A percentile compares a stretch with the other conserved stretches of the same genome.
Evolutionary conservation across 2,329 filamentous ascomycete genomes (phyloP).

Genomic region (Penicillium sp.): DNA sequence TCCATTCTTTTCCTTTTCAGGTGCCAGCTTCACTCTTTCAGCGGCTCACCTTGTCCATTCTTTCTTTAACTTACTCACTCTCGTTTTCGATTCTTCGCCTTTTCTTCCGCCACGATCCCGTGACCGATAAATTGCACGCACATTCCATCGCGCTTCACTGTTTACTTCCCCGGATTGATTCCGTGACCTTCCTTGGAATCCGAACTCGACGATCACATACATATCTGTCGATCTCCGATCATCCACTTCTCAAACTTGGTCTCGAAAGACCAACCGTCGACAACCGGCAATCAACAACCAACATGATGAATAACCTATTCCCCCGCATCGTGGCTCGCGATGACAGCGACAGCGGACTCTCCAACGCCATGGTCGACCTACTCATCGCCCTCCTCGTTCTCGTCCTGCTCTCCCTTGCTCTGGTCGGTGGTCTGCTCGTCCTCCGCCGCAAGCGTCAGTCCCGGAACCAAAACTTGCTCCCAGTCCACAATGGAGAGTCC

Average conservation of each 20-base stretch:
- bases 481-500: constrained; percentile 64
- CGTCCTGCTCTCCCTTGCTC: constrained; percentile 67
- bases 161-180: constrained; percentile 17
- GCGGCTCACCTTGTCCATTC: constrained; percentile 52
- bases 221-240: constrained; percentile 2
- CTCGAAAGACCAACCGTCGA: constrained; percentile 3
- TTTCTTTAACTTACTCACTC: constrained; percentile 30
- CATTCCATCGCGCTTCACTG: not conserved
- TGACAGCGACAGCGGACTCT: constrained; percentile 50
- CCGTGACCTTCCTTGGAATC: constrained; percentile 20
- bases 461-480: constrained; percentile 53
- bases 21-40: constrained; percentile 65
- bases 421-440: constrained; percentile 67
- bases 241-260: not conserved
- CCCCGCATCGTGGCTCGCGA: constrained; percentile 52
- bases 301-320: constrained; percentile 42
- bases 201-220: constrained; percentile 19
- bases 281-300: constrained; percentile 6
- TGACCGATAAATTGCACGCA: not conserved
- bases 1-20: constrained; percentile 36
- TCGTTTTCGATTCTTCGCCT: constrained; percentile 5
- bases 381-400: constrained; percentile 77
- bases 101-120: constrained; percentile 7
- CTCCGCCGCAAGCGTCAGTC: constrained; percentile 66
- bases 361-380: constrained; percentile 66